These are phyloP conservation scores for Boletus hoseneyae DNA, from an alignment of 1,284 basidiomycete genomes.

Conservation along the genomic window DNA sequence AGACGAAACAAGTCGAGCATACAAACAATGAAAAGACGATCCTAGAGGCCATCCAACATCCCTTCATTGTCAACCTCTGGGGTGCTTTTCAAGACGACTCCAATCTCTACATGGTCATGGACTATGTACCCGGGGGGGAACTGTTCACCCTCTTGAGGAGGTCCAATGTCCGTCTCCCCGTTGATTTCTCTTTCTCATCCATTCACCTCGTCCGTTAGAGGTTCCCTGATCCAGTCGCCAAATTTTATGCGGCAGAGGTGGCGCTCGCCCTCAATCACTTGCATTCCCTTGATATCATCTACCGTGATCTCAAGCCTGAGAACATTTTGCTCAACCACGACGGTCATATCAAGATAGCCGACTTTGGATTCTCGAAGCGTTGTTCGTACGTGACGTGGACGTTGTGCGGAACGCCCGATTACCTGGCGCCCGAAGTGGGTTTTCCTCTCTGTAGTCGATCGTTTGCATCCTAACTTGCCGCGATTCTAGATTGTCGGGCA, in stretches of 20 bases:
- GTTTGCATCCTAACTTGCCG: background rate
- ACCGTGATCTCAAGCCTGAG: conserved; percentile 97
- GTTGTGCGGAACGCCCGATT: conserved; percentile 96
- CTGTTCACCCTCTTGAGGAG: conserved; percentile 88
- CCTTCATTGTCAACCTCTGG: conserved; percentile 98
- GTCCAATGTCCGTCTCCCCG: conserved; percentile 65
- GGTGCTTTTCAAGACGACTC: conserved; percentile 93
- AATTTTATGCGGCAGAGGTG: conserved; percentile 98
- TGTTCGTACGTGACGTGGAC: conserved; percentile 95
- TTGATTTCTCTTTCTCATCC: background rate
- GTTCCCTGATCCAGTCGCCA: conserved; percentile 97
- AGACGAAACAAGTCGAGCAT: conserved; percentile 96
- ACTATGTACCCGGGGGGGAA: conserved; percentile 98
- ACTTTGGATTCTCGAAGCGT: conserved; percentile 96
- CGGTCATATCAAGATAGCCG: conserved; percentile 97
- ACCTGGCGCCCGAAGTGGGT: conserved; percentile 83
- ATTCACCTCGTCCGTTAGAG: conserved; percentile 48
- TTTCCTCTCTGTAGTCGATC: background rate
- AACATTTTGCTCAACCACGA: conserved; percentile 93
- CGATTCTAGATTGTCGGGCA: conserved; percentile 71
- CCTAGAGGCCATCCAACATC: conserved; percentile 86
- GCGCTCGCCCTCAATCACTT: conserved; percentile 93
- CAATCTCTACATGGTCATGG: conserved; percentile 99
- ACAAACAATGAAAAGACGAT: conserved; percentile 96
- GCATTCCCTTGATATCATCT: conserved; percentile 90